Evolutionary conservation across 352 stramenopile species (phyloP).

Genomic region (Globisporangium recalcitrans): DNA sequence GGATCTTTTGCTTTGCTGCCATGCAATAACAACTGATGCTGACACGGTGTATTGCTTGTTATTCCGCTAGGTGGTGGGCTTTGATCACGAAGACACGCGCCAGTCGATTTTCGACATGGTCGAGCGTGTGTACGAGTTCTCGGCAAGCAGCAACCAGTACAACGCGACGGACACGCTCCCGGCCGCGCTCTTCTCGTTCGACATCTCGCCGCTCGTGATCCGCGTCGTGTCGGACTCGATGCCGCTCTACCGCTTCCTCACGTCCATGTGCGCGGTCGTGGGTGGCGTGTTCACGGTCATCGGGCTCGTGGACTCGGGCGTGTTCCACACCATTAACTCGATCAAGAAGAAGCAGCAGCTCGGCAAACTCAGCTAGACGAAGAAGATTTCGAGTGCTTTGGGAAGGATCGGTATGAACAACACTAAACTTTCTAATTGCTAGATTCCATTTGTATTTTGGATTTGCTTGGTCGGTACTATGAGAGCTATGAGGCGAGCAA

Average conservation of each 20-base stretch:
- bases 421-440: slow-evolving; percentile 8
- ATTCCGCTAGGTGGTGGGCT: slow-evolving; percentile 66
- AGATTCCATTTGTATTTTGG: slow-evolving; percentile 4
- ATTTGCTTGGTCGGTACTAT: background rate
- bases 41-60: background rate
- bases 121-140: slow-evolving; percentile 72
- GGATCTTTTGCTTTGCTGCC: slow-evolving; percentile 2
- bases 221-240: slow-evolving; percentile 57
- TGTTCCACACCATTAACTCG: slow-evolving; percentile 79
- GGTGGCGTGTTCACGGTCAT: slow-evolving; percentile 83
- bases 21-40: background rate
- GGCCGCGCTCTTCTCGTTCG: slow-evolving; percentile 69
- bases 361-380: slow-evolving; percentile 46
- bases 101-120: slow-evolving; percentile 47
- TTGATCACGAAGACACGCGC: slow-evolving; percentile 57
- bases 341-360: slow-evolving; percentile 84
- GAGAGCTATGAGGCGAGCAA: background rate
- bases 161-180: slow-evolving; percentile 51
- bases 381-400: background rate
- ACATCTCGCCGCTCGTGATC: slow-evolving; percentile 78
- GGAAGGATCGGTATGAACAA: background rate
- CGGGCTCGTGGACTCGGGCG: slow-evolving; percentile 71
- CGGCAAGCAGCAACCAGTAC: slow-evolving; percentile 73
- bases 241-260: slow-evolving; percentile 85
- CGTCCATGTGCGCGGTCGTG: slow-evolving; percentile 76